These are phyloP conservation scores for Murraya paniculata DNA, from an alignment of 345 rosid species.

Conservation along the genomic window DNA sequence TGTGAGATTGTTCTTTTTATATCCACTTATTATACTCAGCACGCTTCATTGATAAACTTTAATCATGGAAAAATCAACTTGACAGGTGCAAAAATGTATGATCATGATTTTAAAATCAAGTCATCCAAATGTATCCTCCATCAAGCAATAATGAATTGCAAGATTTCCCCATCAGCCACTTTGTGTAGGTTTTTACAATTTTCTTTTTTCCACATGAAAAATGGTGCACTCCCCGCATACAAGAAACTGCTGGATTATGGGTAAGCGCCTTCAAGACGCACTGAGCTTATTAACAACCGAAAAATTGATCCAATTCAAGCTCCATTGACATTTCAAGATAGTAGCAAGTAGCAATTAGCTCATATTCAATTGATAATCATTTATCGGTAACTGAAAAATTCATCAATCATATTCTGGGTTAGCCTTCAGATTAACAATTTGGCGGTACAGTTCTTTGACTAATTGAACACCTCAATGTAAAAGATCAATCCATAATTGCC, in stretches of 20 bases:
- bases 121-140: background rate
- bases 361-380: background rate
- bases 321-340: background rate
- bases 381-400: background rate
- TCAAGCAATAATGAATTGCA: background rate
- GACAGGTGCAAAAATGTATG: background rate
- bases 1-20: background rate
- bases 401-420: background rate
- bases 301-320: background rate
- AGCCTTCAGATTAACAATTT: background rate
- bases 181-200: slow-evolving; percentile 39
- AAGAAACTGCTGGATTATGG: background rate
- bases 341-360: background rate
- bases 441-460: background rate
- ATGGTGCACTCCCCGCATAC: background rate
- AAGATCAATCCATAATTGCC: background rate
- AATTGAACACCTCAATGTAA: background rate
- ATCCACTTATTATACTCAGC: background rate
- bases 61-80: background rate
- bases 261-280: background rate
- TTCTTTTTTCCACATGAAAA: slow-evolving; percentile 5
- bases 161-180: slow-evolving; percentile 33
- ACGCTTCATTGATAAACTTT: background rate
- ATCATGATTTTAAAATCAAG: background rate
- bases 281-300: background rate